A percentile compares a stretch with the other conserved stretches of the same genome.
phyloP scores from a whole-genome alignment of 2,329 filamentous ascomycete genomes.

The Eutypa lata region DNA sequence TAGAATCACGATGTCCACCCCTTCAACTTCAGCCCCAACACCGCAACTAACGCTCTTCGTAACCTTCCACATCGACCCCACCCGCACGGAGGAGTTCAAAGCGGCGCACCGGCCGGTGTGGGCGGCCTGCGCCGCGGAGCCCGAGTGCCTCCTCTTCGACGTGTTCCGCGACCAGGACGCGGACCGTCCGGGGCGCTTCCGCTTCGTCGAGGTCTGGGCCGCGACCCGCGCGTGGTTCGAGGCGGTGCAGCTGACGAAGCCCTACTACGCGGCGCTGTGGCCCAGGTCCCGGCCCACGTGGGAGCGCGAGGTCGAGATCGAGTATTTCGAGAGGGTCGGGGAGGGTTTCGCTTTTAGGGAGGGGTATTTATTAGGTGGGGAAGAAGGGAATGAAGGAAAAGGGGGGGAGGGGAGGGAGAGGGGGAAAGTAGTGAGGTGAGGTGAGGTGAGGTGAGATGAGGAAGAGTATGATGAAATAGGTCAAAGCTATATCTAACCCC shows the following conservation, averaged over 20 bases:
- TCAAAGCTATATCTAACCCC: too few relatives aligned
- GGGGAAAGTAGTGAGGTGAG: too few relatives aligned
- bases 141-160: conserved; percentile 11
- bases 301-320: conserved; percentile 5
- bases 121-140: conserved; percentile 8
- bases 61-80: conserved; percentile 7
- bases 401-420: too few relatives aligned
- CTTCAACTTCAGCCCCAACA: too few relatives aligned
- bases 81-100: conserved; percentile 8
- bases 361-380: conserved; percentile 1
- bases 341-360: conserved; percentile 2
- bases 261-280: conserved; percentile 10
- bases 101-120: conserved; percentile 11
- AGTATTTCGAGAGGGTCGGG: conserved; percentile 9
- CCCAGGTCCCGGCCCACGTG: conserved; percentile 7
- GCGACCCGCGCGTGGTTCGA: conserved; percentile 9
- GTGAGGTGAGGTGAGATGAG: too few relatives aligned
- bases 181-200: conserved; percentile 5
- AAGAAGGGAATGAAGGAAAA: too few relatives aligned
- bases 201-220: conserved; percentile 11
- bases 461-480: too few relatives aligned
- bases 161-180: conserved; percentile 12
- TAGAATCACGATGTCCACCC: too few relatives aligned
- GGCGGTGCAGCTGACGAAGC: conserved; percentile 8
- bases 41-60: conserved; percentile 11